Conservation (phyloP, 129 eudicot species). For the Daucus carota region DNA sequence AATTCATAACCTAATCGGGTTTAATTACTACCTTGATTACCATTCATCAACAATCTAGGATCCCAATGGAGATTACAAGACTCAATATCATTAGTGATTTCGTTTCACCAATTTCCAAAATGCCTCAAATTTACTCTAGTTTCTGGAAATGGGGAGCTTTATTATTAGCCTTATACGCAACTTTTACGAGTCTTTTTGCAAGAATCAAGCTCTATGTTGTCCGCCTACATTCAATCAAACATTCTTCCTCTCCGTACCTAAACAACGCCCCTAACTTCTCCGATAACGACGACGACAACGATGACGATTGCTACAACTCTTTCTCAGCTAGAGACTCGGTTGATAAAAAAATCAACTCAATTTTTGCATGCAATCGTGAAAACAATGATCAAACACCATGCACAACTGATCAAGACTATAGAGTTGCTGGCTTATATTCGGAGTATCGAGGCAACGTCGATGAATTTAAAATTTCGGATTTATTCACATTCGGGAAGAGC, state of each 20-base stretch:
- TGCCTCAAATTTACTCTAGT: constrained; percentile 26
- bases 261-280: constrained; percentile 28
- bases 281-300: constrained; percentile 24
- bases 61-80: constrained; percentile 49
- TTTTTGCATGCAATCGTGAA: neutral
- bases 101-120: constrained; percentile 12
- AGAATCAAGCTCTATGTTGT: constrained; percentile 31
- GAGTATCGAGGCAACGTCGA: constrained; percentile 21
- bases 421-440: constrained; percentile 39
- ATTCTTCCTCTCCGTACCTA: neutral
- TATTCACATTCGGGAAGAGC: constrained; percentile 50
- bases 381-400: neutral
- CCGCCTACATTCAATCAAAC: constrained; percentile 20
- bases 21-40: neutral
- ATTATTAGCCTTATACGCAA: constrained; percentile 49
- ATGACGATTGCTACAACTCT: neutral
- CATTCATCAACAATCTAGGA: neutral
- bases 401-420: constrained; percentile 24
- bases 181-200: constrained; percentile 43
- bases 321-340: neutral
- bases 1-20: too few species aligned
- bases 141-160: constrained; percentile 77
- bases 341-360: neutral
- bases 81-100: constrained; percentile 57
- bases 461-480: constrained; percentile 40